Base-by-base conservation (phyloP, 768 basidiomycete genomes). In the Trametes maxima region DNA sequence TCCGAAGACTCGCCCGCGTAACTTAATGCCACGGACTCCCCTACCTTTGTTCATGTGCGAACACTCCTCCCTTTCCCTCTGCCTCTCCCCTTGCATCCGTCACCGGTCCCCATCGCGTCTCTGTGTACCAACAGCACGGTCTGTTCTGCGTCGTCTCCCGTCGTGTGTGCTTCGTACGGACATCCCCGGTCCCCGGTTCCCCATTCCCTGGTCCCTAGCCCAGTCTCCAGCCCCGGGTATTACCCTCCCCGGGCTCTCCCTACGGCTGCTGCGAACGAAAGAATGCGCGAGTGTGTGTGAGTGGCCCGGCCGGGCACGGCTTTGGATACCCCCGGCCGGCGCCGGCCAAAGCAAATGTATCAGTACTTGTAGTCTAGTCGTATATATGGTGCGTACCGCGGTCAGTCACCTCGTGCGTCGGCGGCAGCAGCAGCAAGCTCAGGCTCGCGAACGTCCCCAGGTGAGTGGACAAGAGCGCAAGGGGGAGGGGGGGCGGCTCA, bases 311-410 rank as follows among this genome's bases (percentile, higher is more conserved):
- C 40, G 51, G 56, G 62, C 35, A 24, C 17, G 62, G 62, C 54
- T 22, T 64, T 59, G 62, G 56, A 63, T 64, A 64, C 57, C 57
- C 57, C 62, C 35, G 36, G 53, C 53, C 49, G 54, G 53, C 17
- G 5, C 47, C 25, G 47, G 54, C 36, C 40, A 6, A 25, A 49
- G 56, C 40, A 58, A 54, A 64, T 64, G 62, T 64, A 64, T 64
- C 62, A 64, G 43, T 64, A 64, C 62, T 63, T 64, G 62, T 64
- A 64, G 57, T 64, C 62, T 64, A 64, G 62, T 59, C 57, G 49
- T 64, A 64, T 64, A 55, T 64, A 59, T 63, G 51, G 44, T 45
- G 45, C 47, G 59, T 50, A 35, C 39, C 50, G 50, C 33, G 45
- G 21, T 35, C 13, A 5, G 21, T 35, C 13, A 5, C 12, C 21